Base-by-base conservation (phyloP, 2,329 filamentous ascomycete genomes). In the Fusarium bulbicola region DNA sequence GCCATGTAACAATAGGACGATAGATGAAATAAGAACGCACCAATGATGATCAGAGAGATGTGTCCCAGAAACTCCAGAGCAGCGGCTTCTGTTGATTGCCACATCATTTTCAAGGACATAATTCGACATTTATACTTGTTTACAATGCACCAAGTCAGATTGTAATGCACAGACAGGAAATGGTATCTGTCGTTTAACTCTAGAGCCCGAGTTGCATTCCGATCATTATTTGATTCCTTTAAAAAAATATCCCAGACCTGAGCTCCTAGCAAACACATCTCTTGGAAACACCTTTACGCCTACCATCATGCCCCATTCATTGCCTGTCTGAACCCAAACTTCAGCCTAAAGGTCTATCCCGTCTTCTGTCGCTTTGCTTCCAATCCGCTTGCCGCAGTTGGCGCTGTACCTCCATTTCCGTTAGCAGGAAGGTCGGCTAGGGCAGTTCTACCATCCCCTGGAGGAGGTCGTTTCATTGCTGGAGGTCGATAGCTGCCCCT, bases 401-500 rank as follows among this genome's bases (percentile, higher is more conserved):
- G 70, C 13, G 74, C 76, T 12, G 68, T 71, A n/a, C 66, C 70
- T 24, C 73, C 76, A 28, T 66, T 77, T 16, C 76, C 79, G 53
- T 89, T 90, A 18, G 81, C 82, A 15, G 87, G 82, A 20, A 90
- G 80, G 60, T 90, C 89, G 5, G 84, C 83, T 53, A 90, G 75
- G 5, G 87, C 85, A 16, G 86, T 77, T 66, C 88, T 83, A 36
- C 72, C 65, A n/a, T 80, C 82, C 13, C 62, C 77, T 3, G 81
- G 79, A 43, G 81, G 77, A 7, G 86, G 84, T 37, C 88, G 82
- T 79, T 89, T 90, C 82, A 91, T 88, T 1, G 88, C 90, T 4
- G 87, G 87, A 16, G 89, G 89, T 21, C 86, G 86, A 72, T 91
- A 92, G 72, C 86, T 85, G n/a, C 84, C 83, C 37, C 89, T 82